Evolutionary conservation across 345 rosid species (phyloP).

Genomic region (Eucalyptus grandis): DNA sequence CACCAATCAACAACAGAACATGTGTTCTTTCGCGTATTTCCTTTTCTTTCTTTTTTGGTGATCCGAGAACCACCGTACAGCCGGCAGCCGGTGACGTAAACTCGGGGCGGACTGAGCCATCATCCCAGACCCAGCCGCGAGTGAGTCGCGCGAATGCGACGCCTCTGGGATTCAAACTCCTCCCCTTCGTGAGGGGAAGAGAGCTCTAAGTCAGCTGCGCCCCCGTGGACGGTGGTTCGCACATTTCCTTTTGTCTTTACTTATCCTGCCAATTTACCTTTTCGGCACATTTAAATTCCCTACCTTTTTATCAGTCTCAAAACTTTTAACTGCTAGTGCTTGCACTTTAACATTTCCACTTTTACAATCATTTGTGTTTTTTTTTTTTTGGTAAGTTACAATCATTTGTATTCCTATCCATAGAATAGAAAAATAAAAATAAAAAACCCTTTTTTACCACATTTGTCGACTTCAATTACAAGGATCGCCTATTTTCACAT

Average conservation of each 20-base stretch:
- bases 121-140: too few relatives aligned
- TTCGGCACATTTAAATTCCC: background rate
- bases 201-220: too few relatives aligned
- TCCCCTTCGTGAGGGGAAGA: rapidly evolving
- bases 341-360: background rate
- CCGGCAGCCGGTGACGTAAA: rapidly evolving
- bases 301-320: background rate
- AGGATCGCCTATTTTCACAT: background rate
- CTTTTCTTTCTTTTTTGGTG: too few relatives aligned
- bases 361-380: background rate
- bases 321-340: background rate
- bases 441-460: background rate
- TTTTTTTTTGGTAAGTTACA: too few relatives aligned
- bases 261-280: background rate
- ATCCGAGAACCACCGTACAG: rapidly evolving
- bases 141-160: too few relatives aligned
- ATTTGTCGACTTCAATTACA: background rate
- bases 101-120: rapidly evolving
- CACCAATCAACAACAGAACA: background rate
- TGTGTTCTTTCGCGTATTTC: too few relatives aligned
- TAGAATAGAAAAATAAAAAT: background rate
- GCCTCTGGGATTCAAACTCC: too few relatives aligned
- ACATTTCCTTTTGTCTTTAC: background rate
- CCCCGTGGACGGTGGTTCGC: too few relatives aligned
- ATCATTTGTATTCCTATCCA: background rate